Percentiles rank a stretch among this genome's conserved stretches.
Conservation (phyloP, 495 filamentous ascomycete genomes). For the Talaromyces liani region DNA sequence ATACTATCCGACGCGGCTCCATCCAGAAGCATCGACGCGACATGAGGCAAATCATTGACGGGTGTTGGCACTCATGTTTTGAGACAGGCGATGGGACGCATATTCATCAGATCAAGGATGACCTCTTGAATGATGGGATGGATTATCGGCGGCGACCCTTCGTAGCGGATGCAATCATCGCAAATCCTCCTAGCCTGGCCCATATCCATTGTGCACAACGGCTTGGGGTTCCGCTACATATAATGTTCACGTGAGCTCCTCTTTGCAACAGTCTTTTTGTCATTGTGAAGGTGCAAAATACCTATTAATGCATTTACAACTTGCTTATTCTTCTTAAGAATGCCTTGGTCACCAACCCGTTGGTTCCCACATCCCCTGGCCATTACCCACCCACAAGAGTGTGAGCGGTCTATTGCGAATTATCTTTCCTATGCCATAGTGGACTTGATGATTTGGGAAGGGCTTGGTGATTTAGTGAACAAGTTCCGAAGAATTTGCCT, state of each 20-base stretch:
- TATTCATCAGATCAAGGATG: slow-evolving; percentile 25
- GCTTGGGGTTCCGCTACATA: slow-evolving; percentile 66
- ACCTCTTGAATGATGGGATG: slow-evolving; percentile 24
- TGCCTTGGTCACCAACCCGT: slow-evolving; percentile 51
- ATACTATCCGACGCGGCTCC: slow-evolving; percentile 60
- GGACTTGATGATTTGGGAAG: slow-evolving; percentile 76
- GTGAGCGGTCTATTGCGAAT: slow-evolving; percentile 53
- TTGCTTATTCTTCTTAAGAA: slow-evolving; percentile 33
- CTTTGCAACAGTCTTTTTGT: background rate
- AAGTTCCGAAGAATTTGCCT: slow-evolving; percentile 56
- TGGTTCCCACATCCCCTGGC: slow-evolving; percentile 48
- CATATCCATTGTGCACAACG: slow-evolving; percentile 77
- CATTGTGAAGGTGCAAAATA: too few relatives aligned
- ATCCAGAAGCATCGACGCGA: slow-evolving; percentile 53
- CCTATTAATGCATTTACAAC: background rate
- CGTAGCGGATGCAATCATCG: slow-evolving; percentile 74
- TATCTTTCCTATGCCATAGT: slow-evolving; percentile 67
- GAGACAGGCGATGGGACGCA: slow-evolving; percentile 54
- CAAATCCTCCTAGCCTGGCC: slow-evolving; percentile 76
- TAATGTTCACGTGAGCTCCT: slow-evolving; percentile 67
- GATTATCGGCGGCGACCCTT: slow-evolving; percentile 48
- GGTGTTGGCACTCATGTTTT: slow-evolving; percentile 71
- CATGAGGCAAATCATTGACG: slow-evolving; percentile 63
- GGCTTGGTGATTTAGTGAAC: slow-evolving; percentile 69
- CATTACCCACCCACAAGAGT: slow-evolving; percentile 42